Evolutionary conservation across 2,329 filamentous ascomycete genomes (phyloP).

Genomic region (Ophiocordyceps camponoti-leonardi): DNA sequence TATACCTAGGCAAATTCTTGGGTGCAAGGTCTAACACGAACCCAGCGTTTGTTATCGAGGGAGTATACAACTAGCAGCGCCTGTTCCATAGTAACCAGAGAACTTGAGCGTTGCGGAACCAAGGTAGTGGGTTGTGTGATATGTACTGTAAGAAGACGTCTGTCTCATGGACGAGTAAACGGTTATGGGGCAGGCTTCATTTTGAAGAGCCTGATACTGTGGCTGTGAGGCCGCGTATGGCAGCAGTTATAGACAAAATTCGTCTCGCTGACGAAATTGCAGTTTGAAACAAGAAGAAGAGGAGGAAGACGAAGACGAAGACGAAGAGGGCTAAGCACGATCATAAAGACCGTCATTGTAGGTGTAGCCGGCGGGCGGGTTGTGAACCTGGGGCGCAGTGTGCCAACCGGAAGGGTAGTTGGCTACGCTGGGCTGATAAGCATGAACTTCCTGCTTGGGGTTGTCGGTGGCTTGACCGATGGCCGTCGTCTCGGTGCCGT

Average conservation of each 20-base stretch:
- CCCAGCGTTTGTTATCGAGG: too few relatives aligned
- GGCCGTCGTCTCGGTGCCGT: constrained; percentile 20
- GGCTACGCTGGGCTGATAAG: neutral
- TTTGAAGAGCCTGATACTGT: neutral
- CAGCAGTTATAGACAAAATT: neutral
- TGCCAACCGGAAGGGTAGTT: neutral
- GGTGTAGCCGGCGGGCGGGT: constrained; percentile 10
- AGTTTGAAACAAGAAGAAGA: neutral
- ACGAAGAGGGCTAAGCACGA: constrained; percentile 7
- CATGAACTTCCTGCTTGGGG: constrained; percentile 11
- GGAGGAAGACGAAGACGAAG: neutral
- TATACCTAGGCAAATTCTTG: too few relatives aligned
- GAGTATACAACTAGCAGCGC: too few relatives aligned
- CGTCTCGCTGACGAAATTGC: too few relatives aligned
- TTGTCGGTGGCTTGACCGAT: constrained; percentile 10
- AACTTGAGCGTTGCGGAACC: neutral
- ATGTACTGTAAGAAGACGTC: neutral
- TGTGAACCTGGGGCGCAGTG: neutral
- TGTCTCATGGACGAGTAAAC: too few relatives aligned
- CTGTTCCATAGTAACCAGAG: neutral
- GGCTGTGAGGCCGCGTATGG: neutral
- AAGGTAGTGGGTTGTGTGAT: neutral
- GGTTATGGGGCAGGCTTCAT: too few relatives aligned
- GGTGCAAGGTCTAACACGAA: too few relatives aligned
- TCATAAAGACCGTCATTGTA: constrained; percentile 22